Evolutionary conservation across 352 stramenopile genomes (phyloP), one percentile per base, ranked within the genome.

Genomic region (Pythium aristosporum): DNA sequence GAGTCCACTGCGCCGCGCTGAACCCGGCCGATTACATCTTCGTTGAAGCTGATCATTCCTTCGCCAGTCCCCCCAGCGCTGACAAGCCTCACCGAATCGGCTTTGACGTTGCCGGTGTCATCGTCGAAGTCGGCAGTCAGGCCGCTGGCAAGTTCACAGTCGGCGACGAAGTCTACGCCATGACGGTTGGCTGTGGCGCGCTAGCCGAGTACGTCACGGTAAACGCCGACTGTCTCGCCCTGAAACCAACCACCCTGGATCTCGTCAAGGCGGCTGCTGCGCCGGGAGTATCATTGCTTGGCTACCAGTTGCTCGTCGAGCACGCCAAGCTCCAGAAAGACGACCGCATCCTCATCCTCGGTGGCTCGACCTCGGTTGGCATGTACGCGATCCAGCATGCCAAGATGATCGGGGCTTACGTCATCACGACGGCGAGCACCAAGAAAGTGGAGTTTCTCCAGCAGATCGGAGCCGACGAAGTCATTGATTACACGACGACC

Each of bases 341-440:
- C 18, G 44, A 82, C 32, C 69, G 48, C 16, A 63, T 84, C 57
- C 63, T 85, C 16, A 72, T 87, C 42, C 63, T 82, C 9, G 77
- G 75, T 3, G 77, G 71, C 8, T 76, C 66, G 34, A 72, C 72
- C 21, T 64, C 60, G 36, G 69, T 71, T 6, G 78, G 78, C 2
- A 69, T 73, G 25, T 74, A 77, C 49, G 75, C 65, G 4, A 66
- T 87, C 6, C 75, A 87, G 43, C 42, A 82, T 13, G 74, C 70
- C 32, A 84, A 85, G 63, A 34, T 47, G 15, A 3, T 39, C 9
- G 55, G 43, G 3, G 42, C 41, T 2, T n/a, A 62, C n/a, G 55
- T 62, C 3, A 75, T 81, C 49, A 49, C 61, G 5, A 82, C 72
- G 0, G 60, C 54, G 3, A 85, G 76, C 43, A 23, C 62, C 9